These are phyloP conservation scores for Mallotus nudiflorus DNA, from an alignment of 345 rosid genomes.

Conservation along the genomic window DNA sequence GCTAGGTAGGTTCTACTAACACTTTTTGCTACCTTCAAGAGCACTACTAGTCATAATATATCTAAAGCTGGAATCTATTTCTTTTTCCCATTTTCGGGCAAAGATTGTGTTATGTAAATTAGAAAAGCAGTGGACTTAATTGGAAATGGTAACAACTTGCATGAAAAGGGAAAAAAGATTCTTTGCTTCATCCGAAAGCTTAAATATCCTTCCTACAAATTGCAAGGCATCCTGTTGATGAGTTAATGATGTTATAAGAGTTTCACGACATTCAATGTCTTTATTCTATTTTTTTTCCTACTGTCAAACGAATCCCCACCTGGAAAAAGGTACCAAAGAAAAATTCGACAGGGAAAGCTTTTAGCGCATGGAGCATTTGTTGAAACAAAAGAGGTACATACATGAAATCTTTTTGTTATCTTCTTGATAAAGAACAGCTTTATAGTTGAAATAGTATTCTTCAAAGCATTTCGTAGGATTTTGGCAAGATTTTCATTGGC, in stretches of 20 bases:
- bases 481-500: background rate
- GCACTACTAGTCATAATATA: too few relatives aligned
- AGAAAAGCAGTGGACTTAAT: background rate
- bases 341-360: constrained; percentile 5
- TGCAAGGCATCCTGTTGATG: constrained; percentile 23
- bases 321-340: background rate
- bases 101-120: background rate
- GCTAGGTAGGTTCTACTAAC: too few relatives aligned
- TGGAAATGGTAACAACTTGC: background rate
- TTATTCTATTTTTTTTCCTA: too few relatives aligned
- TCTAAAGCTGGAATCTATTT: too few relatives aligned
- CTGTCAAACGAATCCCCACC: too few relatives aligned
- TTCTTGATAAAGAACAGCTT: background rate
- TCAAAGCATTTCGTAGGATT: background rate
- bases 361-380: constrained; percentile 25
- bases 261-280: background rate
- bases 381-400: constrained; percentile 33
- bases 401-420: background rate
- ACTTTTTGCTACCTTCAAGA: too few relatives aligned
- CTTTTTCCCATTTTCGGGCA: too few relatives aligned
- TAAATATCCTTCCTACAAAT: background rate
- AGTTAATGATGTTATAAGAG: constrained; percentile 5
- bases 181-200: constrained; percentile 42
- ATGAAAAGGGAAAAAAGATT: constrained; percentile 14
- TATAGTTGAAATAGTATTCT: background rate